Conservation (phyloP, 768 basidiomycete species). For the Russula brevipes region DNA sequence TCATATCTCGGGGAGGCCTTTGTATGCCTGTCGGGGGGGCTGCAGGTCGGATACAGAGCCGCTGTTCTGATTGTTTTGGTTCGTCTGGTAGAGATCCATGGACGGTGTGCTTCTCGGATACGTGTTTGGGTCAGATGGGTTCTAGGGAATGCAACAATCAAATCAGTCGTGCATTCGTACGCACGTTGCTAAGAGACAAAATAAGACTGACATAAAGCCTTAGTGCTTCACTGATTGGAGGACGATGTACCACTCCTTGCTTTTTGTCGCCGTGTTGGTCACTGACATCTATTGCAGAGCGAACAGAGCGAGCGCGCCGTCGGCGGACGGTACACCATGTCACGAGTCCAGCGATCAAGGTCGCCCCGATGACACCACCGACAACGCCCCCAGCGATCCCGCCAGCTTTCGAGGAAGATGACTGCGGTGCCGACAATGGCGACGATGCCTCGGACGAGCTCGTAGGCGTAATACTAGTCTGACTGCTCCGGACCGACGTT, state of each 20-base stretch:
- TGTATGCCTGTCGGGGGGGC: slow-evolving; percentile 12
- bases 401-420: slow-evolving; percentile 37
- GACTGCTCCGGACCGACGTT: not conserved
- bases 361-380: slow-evolving; percentile 48
- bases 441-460: not conserved
- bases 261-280: not conserved
- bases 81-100: slow-evolving; percentile 9
- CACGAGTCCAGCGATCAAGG: slow-evolving; percentile 36
- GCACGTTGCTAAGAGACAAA: not conserved
- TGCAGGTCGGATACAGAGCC: slow-evolving; percentile 3
- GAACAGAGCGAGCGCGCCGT: slow-evolving; percentile 28
- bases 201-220: slow-evolving; percentile 15
- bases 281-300: slow-evolving; percentile 23
- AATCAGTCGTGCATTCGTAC: not conserved
- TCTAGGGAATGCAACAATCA: not conserved
- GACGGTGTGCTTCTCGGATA: slow-evolving; percentile 14
- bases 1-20: slow-evolving; percentile 23
- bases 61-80: not conserved
- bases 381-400: slow-evolving; percentile 62
- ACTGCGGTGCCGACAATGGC: not conserved
- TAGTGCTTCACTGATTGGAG: slow-evolving; percentile 3
- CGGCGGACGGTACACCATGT: slow-evolving; percentile 39
- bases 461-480: not conserved
- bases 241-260: not conserved
- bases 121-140: slow-evolving; percentile 26